These are phyloP conservation scores for Picea glauca DNA, from an alignment of 75 land plant species.

Conservation along the genomic window DNA sequence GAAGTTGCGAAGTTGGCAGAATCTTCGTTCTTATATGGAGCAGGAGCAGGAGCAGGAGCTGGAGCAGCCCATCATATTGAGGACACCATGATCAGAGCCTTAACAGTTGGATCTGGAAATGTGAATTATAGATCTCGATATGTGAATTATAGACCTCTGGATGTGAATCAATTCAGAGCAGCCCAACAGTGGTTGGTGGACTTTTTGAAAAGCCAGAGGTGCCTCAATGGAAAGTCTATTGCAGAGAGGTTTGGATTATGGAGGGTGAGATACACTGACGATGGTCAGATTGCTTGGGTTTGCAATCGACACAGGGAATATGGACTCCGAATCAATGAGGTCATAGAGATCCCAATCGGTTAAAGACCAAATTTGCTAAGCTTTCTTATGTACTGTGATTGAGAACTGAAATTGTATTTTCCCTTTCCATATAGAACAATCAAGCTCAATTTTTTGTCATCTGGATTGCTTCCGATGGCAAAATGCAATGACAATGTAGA, in stretches of 20 bases:
- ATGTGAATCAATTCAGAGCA: constrained; percentile 27
- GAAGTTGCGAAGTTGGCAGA: constrained; percentile 54
- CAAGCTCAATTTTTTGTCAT: too few relatives aligned
- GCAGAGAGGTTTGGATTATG: constrained; percentile 67
- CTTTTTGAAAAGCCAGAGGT: constrained; percentile 42
- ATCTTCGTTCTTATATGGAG: constrained; percentile 28
- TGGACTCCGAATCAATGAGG: constrained; percentile 34
- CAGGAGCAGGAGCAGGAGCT: constrained; percentile 28
- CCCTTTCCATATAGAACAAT: too few relatives aligned
- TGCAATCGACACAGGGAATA: constrained; percentile 53
- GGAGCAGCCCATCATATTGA: constrained; percentile 13
- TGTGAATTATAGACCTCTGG: constrained; percentile 12
- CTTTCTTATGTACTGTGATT: too few relatives aligned
- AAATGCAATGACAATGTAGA: too few relatives aligned
- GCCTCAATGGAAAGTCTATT: constrained; percentile 54
- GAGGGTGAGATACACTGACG: constrained; percentile 68
- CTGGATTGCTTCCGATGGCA: too few relatives aligned
- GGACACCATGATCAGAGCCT: neutral
- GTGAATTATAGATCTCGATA: neutral
- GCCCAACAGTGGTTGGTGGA: constrained; percentile 83
- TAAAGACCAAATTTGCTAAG: neutral
- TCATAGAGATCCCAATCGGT: constrained; percentile 44
- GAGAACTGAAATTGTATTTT: too few relatives aligned
- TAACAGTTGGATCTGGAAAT: neutral
- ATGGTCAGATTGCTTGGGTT: constrained; percentile 73